Evolutionary conservation across 805 yeast genomes (phyloP).

Genomic region (Candida berthetii): DNA sequence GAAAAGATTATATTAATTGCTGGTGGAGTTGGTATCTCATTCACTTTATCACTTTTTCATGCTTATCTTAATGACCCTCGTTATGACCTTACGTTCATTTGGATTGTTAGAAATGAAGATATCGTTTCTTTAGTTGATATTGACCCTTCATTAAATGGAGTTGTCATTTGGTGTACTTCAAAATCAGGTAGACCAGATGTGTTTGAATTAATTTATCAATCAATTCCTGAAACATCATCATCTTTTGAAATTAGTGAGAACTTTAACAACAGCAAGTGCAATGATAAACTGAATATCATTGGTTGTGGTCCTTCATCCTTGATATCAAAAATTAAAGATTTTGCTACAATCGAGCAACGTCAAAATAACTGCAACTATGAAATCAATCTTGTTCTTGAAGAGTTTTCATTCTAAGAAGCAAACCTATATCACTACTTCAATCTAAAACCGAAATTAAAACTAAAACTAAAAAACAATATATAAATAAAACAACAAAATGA

Average conservation of each 20-base stretch:
- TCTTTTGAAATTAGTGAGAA: no score
- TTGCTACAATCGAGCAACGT: constrained; percentile 5
- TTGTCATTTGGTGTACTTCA: constrained; percentile 14
- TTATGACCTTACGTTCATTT: constrained; percentile 14
- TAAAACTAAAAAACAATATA: no score
- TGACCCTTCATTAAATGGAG: background rate
- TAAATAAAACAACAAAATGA: no score
- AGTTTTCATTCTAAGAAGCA: constrained; percentile 4
- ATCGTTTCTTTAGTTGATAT: constrained; percentile 1
- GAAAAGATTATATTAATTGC: constrained; percentile 12
- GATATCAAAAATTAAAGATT: constrained; percentile 15
- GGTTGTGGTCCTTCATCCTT: constrained; percentile 19
- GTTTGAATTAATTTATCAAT: constrained; percentile 5
- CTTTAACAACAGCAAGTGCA: no score
- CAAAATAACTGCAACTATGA: constrained; percentile 1
- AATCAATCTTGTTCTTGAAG: background rate
- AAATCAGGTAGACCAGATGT: constrained; percentile 14
- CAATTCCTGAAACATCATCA: constrained; percentile 5
- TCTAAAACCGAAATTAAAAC: no score
- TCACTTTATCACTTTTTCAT: constrained; percentile 9
- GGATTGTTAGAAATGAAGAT: constrained; percentile 13
- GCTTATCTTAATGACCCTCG: constrained; percentile 2
- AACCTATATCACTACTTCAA: no score
- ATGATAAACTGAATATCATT: constrained; percentile 8
- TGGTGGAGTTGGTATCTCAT: constrained; percentile 15